These are phyloP conservation scores for Calonectria fujianensis DNA, from an alignment of 2,329 filamentous ascomycete genomes.

Conservation along the genomic window DNA sequence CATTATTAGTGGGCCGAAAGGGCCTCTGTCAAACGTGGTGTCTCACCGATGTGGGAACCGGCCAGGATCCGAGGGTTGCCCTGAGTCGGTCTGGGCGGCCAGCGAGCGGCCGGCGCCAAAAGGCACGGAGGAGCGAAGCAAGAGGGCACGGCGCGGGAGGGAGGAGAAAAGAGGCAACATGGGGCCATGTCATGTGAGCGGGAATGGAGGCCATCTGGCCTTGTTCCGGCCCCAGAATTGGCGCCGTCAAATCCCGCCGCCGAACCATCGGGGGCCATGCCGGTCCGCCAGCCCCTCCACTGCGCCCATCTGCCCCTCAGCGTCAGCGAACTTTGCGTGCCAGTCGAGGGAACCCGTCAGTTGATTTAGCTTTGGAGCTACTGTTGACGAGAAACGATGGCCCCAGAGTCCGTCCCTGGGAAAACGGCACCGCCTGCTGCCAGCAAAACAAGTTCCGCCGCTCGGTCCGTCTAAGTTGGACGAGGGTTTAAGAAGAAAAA, in stretches of 20 bases:
- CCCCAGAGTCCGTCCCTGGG: not conserved
- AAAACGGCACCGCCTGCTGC: no score
- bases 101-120: no score
- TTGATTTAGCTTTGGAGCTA: slow-evolving; percentile 2
- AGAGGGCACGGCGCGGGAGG: not conserved
- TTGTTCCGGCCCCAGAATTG: slow-evolving; percentile 10
- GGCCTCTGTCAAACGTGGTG: slow-evolving; percentile 18
- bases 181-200: slow-evolving; percentile 8
- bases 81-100: no score
- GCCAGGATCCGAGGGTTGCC: slow-evolving; percentile 8
- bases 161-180: slow-evolving; percentile 23
- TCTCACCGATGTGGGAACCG: slow-evolving; percentile 24
- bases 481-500: not conserved
- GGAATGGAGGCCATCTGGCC: not conserved
- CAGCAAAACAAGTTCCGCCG: not conserved
- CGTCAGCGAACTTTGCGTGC: slow-evolving; percentile 6
- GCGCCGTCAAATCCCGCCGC: slow-evolving; percentile 13
- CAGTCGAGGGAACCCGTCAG: slow-evolving; percentile 8
- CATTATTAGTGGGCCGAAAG: slow-evolving; percentile 20
- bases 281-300: slow-evolving; percentile 9
- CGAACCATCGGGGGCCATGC: slow-evolving; percentile 17
- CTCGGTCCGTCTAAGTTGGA: slow-evolving; percentile 1
- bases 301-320: not conserved
- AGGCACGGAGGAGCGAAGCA: not conserved
- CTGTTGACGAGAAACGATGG: not conserved